Base-by-base conservation (phyloP, 192 early-diverging fungal species). In the Paraglomus brasilianum region DNA sequence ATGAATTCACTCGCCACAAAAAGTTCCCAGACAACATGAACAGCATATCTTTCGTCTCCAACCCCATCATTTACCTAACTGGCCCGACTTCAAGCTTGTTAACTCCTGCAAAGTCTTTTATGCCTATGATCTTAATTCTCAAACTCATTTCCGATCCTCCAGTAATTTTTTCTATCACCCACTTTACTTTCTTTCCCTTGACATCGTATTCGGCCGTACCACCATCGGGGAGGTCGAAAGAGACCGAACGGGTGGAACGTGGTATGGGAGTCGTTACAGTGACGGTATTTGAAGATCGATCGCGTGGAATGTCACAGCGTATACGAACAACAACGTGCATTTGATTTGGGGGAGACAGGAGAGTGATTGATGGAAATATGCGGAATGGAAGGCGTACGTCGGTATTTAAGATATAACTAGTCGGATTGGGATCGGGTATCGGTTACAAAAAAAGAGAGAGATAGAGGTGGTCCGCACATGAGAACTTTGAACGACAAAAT, bases 321-420 rank as follows among this genome's bases (percentile, higher is more conserved):
- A 68, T 55, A 22, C 49, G 50, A 44, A 68, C 43, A 8, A 30
- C 43, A 41, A 68, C 21, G 11, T 68, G 50, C 39, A 68, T 55
- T 43, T 30, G 51, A 44, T 68, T 68, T 41, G 66, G 51, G 21
- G 48, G 40, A 42, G 36, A 21, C 51, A 24, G 38, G n/a, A 43
- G 5, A 30, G 30, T 30, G 9, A 68, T 6, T 11, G 5, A 13
- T 43, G 66, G 66, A 22, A 68, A 68, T 13, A 68, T 15, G 5
- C 66, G 50, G 38, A 68, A 68, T 53, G 66, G 66, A 5, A 68
- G 46, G 17, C 17, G 41, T 30, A 67, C 5, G 21, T 68, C 51
- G n/a, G 39, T 11, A 30, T 49, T 43, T 55, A 68, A 43, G 0
- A 49, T 40, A 68, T 68, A 68, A 30, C 30, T 30, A 3, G 30